Evolutionary conservation across 2,329 filamentous ascomycete species (phyloP), one percentile per base, ranked within the genome.

Genomic region (Xylaria sp.): DNA sequence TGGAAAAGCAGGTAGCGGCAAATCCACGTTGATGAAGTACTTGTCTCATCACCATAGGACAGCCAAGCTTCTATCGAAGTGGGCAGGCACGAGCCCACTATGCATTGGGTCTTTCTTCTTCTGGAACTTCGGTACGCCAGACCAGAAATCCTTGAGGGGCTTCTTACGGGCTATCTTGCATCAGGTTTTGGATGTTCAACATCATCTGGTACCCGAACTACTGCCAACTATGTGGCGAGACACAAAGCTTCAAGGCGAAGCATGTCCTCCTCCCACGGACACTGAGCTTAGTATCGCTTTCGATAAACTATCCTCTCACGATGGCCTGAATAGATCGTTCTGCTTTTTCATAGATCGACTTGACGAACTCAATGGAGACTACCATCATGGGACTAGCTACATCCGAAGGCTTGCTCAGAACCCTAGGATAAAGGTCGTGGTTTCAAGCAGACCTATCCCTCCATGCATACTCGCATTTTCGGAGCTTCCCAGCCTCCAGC

Each of bases 321-420:
- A 20, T 8, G 15, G 18, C 9, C 7, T 55, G 8, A 33, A 7
- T 23, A 13, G 52, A n/a, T 36, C 8, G 6, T 52, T 46, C 31
- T 66, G 54, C 23, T 52, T 66, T 2, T 54, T 66, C 23, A 66
- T 66, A 23, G 63, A 66, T 25, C 48, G 63, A 2, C 46, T 66
- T 15, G 57, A 66, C 20, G 63, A 66, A 10, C 61, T 33, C 7
- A 2, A 25, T 23, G 49, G 39, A 23, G 15, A 55, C 18, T 12
- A 31, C 33, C 15, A 23, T 13, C 13, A 46, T 33, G 39, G 36
- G 3, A 36, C 43, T 18, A 28, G 18, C 18, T 36, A 33, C 8
- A 9, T 54, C 2, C 23, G 23, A 7, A 48, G n/a, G 2, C 4
- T 49, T 5, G 36, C 36, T 7, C 8, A 12, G 13, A 33, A 15